A percentile compares a stretch with the other conserved stretches of the same genome.
Evolutionary conservation across 1,284 basidiomycete genomes (phyloP).

Genomic region (Tremellales sp.): DNA sequence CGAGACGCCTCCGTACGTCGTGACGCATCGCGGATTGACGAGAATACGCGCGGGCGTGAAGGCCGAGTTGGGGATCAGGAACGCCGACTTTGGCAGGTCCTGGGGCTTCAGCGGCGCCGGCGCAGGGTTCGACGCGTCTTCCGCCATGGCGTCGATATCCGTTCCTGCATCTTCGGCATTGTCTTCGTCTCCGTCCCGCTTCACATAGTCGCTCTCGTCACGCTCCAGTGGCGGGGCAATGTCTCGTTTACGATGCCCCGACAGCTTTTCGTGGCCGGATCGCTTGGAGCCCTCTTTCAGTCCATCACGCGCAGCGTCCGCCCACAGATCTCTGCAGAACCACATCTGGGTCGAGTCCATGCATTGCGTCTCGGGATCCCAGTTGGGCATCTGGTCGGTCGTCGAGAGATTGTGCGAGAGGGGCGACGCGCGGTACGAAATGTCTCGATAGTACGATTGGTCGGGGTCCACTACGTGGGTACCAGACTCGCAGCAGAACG

Average conservation of each 20-base stretch:
- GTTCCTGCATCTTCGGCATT: constrained; percentile 64
- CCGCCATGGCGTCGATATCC: constrained; percentile 82
- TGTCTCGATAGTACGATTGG: constrained; percentile 86
- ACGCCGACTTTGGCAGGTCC: constrained; percentile 44
- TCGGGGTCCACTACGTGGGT: constrained; percentile 89
- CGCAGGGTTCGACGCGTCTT: constrained; percentile 45
- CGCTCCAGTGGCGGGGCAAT: background rate
- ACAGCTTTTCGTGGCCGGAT: constrained; percentile 23
- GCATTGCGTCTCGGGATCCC: constrained; percentile 74
- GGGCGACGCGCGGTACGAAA: constrained; percentile 72
- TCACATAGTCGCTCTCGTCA: constrained; percentile 11
- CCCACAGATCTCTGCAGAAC: constrained; percentile 93
- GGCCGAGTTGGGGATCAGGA: constrained; percentile 78
- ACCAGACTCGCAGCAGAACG: constrained; percentile 93
- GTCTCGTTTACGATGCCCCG: constrained; percentile 24
- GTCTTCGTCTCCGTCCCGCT: too few species aligned
- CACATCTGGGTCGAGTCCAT: constrained; percentile 90
- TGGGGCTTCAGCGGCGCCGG: constrained; percentile 42
- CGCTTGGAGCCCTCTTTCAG: constrained; percentile 48
- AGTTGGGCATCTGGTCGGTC: constrained; percentile 57
- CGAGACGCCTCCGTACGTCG: constrained; percentile 91
- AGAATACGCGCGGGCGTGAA: constrained; percentile 84
- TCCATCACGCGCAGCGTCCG: constrained; percentile 70
- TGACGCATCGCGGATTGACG: constrained; percentile 90
- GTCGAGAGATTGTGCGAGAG: constrained; percentile 73